Evolutionary conservation across 352 stramenopile genomes (phyloP).

Genomic region (Pythium sukuiense): DNA sequence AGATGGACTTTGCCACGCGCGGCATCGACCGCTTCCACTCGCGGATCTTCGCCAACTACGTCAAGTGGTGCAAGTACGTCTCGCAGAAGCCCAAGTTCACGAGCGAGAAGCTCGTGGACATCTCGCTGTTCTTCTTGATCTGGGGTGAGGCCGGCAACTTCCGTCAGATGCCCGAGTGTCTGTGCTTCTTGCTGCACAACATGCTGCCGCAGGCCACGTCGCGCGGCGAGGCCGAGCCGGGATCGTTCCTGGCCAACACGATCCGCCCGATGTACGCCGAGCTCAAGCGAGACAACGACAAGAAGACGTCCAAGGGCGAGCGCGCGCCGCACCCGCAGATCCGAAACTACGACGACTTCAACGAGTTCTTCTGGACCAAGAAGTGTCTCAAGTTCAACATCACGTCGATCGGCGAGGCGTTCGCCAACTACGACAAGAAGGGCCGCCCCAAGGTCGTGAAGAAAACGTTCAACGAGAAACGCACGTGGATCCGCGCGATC

Average conservation of each 20-base stretch:
- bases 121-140: constrained; percentile 83
- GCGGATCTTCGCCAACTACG: constrained; percentile 84
- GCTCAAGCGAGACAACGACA: constrained; percentile 87
- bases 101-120: constrained; percentile 75
- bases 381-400: constrained; percentile 82
- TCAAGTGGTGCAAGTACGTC: constrained; percentile 89
- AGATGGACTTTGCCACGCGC: constrained; percentile 73
- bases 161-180: constrained; percentile 71
- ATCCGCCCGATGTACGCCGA: constrained; percentile 84
- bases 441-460: constrained; percentile 76
- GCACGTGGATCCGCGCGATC: constrained; percentile 72
- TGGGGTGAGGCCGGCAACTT: constrained; percentile 88
- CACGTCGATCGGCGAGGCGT: constrained; percentile 64
- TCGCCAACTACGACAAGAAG: constrained; percentile 80
- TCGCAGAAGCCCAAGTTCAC: constrained; percentile 77
- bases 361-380: constrained; percentile 89
- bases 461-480: constrained; percentile 85
- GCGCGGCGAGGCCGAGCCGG: constrained; percentile 57
- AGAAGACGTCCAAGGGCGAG: constrained; percentile 81
- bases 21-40: constrained; percentile 75
- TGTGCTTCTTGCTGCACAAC: constrained; percentile 82
- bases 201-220: constrained; percentile 71
- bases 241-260: constrained; percentile 66
- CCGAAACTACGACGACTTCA: constrained; percentile 89
- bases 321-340: constrained; percentile 74